Evolutionary conservation across 2,329 filamentous ascomycete species (phyloP), one percentile per base, ranked within the genome.

Genomic region (Aureobasidium melanogenum): DNA sequence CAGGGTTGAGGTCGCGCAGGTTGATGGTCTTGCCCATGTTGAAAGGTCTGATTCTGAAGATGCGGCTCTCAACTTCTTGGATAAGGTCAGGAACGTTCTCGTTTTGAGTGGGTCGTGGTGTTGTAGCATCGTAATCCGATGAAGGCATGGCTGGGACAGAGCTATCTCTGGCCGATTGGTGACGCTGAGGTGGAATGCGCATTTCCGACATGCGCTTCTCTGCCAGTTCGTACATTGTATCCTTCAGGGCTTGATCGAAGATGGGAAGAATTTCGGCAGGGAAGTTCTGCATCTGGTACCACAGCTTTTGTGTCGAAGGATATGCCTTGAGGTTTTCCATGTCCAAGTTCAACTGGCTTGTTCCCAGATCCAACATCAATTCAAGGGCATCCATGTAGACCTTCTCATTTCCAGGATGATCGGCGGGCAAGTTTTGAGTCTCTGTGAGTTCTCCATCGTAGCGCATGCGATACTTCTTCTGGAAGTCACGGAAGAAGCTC

Each of bases 241-340:
- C 93, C 71, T 96, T 95, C 55, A 97, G 84, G 6, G 87, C 86
- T 73, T 96, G 90, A 81, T 99, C 95, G 88, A 99, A 96, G 50
- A 97, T 82, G 2, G 93, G 92, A 47, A 99, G 88, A 58, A 99
- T 92, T 80, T 99, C 94, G 70, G 94, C 91, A 0, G 94, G 94
- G 70, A 97, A 99, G 15, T 89, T 87, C 72, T 96, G 90, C 62
- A 95, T 80, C 74, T 99, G 95, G 72, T 97, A 89, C 89, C 91
- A 97, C 61, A 99, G 80, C 76, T 97, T 97, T 68, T 88, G 81
- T 0, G 94, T 97, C 0, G 91, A 86, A 3, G 95, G 94, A 71
- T 97, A 99, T 14, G 92, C 83, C 72, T 95, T 96, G 63, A 99
- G 80, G 68, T 99, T 95, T 61, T 85, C 85, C 58, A 92, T 85